Percentiles rank a stretch among this genome's conserved stretches.
Conservation (phyloP, 495 filamentous ascomycete genomes). For the Lasiosphaeria miniovina region DNA sequence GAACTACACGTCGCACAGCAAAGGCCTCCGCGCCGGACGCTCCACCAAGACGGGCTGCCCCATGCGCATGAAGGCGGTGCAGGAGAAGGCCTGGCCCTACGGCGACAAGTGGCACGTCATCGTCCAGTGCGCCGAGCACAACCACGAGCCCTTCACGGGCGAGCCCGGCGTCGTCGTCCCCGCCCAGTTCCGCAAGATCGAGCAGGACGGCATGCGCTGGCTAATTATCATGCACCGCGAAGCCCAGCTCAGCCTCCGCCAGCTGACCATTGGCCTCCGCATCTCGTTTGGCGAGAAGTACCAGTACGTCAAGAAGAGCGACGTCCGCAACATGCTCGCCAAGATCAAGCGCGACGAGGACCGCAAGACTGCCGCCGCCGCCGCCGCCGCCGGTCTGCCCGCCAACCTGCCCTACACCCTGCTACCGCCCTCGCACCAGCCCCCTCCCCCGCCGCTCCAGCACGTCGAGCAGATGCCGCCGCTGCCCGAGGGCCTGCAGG, state of each 20-base stretch:
- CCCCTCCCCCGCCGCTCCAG: conserved; percentile 23
- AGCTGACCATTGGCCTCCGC: conserved; percentile 35
- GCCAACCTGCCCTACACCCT: conserved; percentile 26
- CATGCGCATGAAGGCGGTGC: conserved; percentile 35
- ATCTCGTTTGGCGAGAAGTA: conserved; percentile 39
- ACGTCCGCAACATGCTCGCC: conserved; percentile 33
- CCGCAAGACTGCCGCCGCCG: conserved; percentile 23
- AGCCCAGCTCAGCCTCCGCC: conserved; percentile 30
- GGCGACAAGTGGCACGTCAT: conserved; percentile 37
- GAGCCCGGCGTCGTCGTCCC: conserved; percentile 30
- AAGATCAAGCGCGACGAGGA: conserved; percentile 38
- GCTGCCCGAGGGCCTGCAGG: conserved; percentile 31
- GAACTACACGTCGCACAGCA: conserved; percentile 31
- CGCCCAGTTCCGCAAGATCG: conserved; percentile 37
- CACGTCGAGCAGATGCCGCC: conserved; percentile 27
- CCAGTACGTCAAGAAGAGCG: conserved; percentile 36
- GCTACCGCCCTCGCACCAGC: conserved; percentile 27
- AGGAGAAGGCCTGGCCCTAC: conserved; percentile 33
- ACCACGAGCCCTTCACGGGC: conserved; percentile 36
- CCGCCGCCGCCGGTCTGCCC: conserved; percentile 25
- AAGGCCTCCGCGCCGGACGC: conserved; percentile 27
- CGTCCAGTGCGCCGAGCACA: conserved; percentile 35
- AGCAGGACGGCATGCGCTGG: conserved; percentile 32
- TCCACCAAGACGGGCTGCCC: conserved; percentile 36
- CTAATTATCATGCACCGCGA: conserved; percentile 39